phyloP scores from a whole-genome alignment of 441 rosid species.

The Gossypium schwendimanii region DNA sequence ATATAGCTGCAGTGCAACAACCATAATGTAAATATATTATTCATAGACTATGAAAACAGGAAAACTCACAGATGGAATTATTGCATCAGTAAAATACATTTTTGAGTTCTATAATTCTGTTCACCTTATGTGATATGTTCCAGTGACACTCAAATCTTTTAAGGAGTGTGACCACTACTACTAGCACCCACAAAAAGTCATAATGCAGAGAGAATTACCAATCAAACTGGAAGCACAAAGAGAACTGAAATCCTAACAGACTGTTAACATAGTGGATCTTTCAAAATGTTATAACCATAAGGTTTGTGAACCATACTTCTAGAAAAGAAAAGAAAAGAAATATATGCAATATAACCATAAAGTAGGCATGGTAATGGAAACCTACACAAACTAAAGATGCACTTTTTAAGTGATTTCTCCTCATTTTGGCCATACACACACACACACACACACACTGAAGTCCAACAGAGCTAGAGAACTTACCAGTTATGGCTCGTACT shows the following conservation, averaged over 20 bases:
- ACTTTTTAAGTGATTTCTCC: background rate
- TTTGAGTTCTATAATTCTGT: background rate
- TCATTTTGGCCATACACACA: background rate
- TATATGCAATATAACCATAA: background rate
- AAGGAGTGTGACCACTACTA: background rate
- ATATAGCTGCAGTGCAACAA: background rate
- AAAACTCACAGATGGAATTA: background rate
- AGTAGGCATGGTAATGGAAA: background rate
- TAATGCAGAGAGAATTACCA: background rate
- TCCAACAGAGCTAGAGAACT: conserved; percentile 17
- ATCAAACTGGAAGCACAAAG: conserved; percentile 6
- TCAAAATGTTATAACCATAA: conserved; percentile 2
- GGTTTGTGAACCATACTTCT: background rate
- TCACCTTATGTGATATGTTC: background rate
- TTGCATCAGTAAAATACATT: background rate
- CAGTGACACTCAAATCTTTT: background rate
- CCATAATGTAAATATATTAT: background rate
- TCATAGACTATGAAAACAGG: background rate
- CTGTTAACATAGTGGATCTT: background rate
- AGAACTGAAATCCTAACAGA: background rate
- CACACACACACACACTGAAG: background rate
- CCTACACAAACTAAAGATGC: background rate
- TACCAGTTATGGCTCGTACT: conserved; percentile 97
- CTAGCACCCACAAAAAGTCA: background rate
- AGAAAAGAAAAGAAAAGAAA: background rate